phyloP scores from a whole-genome alignment of 73 alveolate genomes.

The Breviolum minutum region DNA sequence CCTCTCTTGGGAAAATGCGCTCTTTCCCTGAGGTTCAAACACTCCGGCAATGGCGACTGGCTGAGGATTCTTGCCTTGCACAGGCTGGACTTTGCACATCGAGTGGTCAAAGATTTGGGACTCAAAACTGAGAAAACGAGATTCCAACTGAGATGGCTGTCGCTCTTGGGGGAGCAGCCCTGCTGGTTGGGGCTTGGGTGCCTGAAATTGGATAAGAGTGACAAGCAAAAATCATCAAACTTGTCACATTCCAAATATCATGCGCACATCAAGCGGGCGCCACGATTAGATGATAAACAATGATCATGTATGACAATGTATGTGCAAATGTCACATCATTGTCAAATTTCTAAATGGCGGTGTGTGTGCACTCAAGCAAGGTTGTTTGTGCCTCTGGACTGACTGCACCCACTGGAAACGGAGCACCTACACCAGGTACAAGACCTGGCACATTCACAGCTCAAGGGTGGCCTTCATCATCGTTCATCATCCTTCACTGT shows the following conservation, averaged over 20 bases:
- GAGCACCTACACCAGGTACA: conserved; percentile 18
- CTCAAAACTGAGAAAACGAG: too few relatives aligned
- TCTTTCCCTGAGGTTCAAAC: neutral
- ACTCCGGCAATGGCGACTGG: conserved; percentile 21
- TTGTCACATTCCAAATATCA: too few relatives aligned
- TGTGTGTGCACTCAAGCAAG: neutral
- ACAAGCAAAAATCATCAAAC: too few relatives aligned
- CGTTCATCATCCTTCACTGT: too few relatives aligned
- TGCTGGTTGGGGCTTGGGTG: conserved; percentile 53
- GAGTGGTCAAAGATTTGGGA: neutral
- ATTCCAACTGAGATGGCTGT: neutral
- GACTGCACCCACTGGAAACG: conserved; percentile 30
- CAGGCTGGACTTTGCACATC: neutral
- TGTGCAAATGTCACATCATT: neutral
- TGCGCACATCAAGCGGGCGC: too few relatives aligned
- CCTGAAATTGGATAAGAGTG: neutral
- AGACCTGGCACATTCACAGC: neutral
- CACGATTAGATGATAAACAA: too few relatives aligned
- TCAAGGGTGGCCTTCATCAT: too few relatives aligned
- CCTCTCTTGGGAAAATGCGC: neutral
- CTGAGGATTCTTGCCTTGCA: neutral
- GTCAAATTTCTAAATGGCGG: neutral
- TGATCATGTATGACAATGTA: too few relatives aligned
- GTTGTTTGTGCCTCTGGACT: neutral
- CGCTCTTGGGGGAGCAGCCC: conserved; percentile 14